Evolutionary conservation across 805 yeast genomes (phyloP), one percentile per base, ranked within the genome.

Genomic region (Candida chauliodis): DNA sequence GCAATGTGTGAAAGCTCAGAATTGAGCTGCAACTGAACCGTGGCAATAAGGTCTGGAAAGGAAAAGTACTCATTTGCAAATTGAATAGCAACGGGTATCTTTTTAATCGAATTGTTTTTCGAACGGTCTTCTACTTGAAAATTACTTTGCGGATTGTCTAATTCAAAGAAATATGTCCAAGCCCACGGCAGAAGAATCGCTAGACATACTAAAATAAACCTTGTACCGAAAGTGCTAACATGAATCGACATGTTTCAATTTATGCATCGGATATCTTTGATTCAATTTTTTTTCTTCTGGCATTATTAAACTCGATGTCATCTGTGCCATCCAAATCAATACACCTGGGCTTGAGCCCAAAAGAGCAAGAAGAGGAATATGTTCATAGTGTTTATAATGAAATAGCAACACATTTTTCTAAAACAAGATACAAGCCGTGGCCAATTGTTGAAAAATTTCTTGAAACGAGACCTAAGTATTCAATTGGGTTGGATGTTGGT

Each of bases 401-500:
- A 42, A 93, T 93, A 20, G 98, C 99, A 0, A 50, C 81, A 8
- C 99, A 93, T 58, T 93, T 93, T 58, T 90, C 98, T 2, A 83
- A 83, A 49, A 93, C 99, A 0, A 62, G 99, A 34, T 93, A 90
- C 63, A 91, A 85, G 66, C 97, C 98, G 19, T 93, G 99, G 99
- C 98, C 98, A 6, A 79, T 89, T 15, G 99, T 93, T 18, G 86
- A 85, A 36, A 59, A 71, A 43, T 93, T 84, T 53, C 61, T 93
- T 31, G 53, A 49, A 8, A 48, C 59, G 1, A 75, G 76, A 49
- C 42, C 55, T 0, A 62, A 63, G 5, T 83, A 87, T 30, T 63
- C 81, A 1, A 45, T 91, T 0, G 99, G 99, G 1, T 69, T 89
- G 20, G 99, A 93, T 62, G 87, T 91, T 15, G 99, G 99, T 0